phyloP scores from a whole-genome alignment of 1,139 yeast genomes.

The Magnusiomyces magnusii region DNA sequence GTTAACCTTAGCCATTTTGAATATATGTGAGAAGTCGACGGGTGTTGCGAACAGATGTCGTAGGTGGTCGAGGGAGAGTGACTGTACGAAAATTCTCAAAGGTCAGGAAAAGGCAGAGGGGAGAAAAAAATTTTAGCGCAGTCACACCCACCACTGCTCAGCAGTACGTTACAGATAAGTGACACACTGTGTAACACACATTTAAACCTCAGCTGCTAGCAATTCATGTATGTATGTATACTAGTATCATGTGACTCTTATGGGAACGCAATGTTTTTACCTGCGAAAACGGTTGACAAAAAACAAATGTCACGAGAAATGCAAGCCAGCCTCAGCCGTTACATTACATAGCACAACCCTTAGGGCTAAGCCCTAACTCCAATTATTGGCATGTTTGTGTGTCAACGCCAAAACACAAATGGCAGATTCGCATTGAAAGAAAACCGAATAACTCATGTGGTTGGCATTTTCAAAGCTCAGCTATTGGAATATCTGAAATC shows the following conservation, averaged over 20 bases:
- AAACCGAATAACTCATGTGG: too few species aligned
- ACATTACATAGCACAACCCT: not conserved
- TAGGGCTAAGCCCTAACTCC: not conserved
- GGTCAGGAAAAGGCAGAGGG: not conserved
- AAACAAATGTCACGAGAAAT: not conserved
- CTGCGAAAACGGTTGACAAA: not conserved
- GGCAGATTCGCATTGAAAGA: too few species aligned
- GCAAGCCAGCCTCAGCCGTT: too few species aligned
- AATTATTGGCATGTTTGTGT: not conserved
- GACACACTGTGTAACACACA: not conserved
- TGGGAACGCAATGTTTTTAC: not conserved
- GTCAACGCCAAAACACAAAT: not conserved
- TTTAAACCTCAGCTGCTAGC: too few species aligned
- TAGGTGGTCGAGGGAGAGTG: slow-evolving; percentile 1
- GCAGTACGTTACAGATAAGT: not conserved
- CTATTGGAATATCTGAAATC: too few species aligned
- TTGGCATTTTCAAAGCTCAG: too few species aligned
- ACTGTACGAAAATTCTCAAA: not conserved
- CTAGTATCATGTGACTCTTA: not conserved
- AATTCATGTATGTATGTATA: not conserved
- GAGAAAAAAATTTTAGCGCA: slow-evolving; percentile 1
- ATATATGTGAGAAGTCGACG: slow-evolving; percentile 17
- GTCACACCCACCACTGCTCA: not conserved
- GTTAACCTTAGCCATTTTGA: slow-evolving; percentile 33
- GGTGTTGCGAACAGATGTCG: slow-evolving; percentile 4